phyloP scores from a whole-genome alignment of 352 stramenopile genomes.

The Phytopythium ostracodes region DNA sequence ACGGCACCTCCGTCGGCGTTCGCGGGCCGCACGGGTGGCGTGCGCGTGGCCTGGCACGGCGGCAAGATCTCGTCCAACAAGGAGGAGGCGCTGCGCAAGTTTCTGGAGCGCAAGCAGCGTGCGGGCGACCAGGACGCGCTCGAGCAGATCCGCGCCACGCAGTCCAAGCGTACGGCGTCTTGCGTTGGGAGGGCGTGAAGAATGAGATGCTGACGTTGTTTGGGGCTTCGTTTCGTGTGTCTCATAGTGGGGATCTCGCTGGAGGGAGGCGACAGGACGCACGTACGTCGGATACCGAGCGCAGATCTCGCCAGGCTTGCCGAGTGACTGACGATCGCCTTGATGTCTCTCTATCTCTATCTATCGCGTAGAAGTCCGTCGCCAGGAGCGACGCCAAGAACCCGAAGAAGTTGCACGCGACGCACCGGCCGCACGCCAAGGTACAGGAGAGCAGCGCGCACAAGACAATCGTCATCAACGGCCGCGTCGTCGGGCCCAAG shows the following conservation, averaged over 20 bases:
- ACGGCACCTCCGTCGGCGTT: constrained; percentile 18
- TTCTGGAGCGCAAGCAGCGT: constrained; percentile 71
- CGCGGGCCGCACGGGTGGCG: constrained; percentile 11
- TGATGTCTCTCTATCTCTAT: too few relatives aligned
- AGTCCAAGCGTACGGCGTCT: constrained; percentile 30
- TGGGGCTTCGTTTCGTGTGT: background rate
- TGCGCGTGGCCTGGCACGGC: constrained; percentile 69
- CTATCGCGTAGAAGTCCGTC: too few relatives aligned
- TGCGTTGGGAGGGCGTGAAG: background rate
- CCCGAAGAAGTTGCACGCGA: constrained; percentile 43
- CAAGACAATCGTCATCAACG: constrained; percentile 53
- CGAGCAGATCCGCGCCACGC: constrained; percentile 42
- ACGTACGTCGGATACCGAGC: background rate
- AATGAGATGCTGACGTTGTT: background rate
- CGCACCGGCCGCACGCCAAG: constrained; percentile 44
- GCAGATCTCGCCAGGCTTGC: too few relatives aligned
- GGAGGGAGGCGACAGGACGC: constrained; percentile 6
- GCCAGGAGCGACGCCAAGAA: too few relatives aligned
- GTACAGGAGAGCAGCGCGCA: constrained; percentile 20
- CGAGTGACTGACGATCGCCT: background rate
- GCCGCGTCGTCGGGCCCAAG: constrained; percentile 57
- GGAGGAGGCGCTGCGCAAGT: constrained; percentile 82
- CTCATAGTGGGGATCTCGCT: constrained; percentile 17
- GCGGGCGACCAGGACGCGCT: constrained; percentile 38
- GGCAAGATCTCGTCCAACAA: constrained; percentile 85